phyloP scores from a whole-genome alignment of 2,329 filamentous ascomycete genomes.

The Colletotrichum spaethianum region DNA sequence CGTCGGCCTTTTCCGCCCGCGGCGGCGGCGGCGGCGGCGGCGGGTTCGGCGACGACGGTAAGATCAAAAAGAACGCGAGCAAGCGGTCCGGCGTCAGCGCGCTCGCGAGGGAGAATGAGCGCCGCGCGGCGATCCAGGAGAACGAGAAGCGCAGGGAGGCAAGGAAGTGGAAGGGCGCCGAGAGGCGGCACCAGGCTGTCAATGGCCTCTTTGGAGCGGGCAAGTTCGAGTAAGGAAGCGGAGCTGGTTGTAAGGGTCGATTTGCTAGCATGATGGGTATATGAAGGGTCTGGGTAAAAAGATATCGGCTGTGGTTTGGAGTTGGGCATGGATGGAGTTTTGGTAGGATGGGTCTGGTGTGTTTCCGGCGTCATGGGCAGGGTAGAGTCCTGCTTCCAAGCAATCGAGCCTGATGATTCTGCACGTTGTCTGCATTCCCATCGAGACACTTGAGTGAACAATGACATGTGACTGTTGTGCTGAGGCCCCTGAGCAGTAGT shows the following conservation, averaged over 20 bases:
- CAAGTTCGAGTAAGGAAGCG: conserved; percentile 60
- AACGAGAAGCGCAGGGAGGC: conserved; percentile 71
- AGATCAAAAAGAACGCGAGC: conserved; percentile 72
- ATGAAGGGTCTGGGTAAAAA: background rate
- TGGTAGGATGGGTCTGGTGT: background rate
- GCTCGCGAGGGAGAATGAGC: conserved; percentile 72
- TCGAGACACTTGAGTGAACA: background rate
- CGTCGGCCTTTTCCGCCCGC: conserved; percentile 19
- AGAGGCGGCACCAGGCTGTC: conserved; percentile 69
- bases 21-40: conserved; percentile 20
- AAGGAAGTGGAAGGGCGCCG: conserved; percentile 70
- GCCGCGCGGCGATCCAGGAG: conserved; percentile 68
- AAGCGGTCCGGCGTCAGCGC: conserved; percentile 74
- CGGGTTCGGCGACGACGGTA: conserved; percentile 61
- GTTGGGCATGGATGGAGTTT: background rate
- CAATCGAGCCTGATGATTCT: background rate
- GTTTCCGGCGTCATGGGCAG: background rate
- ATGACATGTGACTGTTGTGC: background rate
- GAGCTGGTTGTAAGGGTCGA: background rate
- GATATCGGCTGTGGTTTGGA: background rate
- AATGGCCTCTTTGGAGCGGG: conserved; percentile 72
- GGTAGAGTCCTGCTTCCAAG: background rate
- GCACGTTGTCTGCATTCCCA: background rate
- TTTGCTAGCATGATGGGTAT: background rate
- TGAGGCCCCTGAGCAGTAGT: background rate